Conservation (phyloP, 768 basidiomycete genomes). For the Dioszegia hungarica region DNA sequence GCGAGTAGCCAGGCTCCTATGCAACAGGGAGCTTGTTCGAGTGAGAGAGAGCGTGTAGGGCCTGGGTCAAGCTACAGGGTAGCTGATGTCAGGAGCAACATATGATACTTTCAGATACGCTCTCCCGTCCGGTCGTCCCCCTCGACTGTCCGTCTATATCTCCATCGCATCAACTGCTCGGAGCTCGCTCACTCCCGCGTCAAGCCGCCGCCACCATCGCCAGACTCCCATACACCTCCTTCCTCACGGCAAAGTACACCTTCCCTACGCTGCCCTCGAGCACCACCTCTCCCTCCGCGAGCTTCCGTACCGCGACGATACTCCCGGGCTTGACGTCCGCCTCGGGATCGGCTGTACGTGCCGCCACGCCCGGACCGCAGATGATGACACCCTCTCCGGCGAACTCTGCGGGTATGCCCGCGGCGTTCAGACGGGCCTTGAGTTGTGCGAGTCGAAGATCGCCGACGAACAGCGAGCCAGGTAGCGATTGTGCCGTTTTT, state of each 20-base stretch:
- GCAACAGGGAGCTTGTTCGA: no score
- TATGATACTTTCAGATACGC: no score
- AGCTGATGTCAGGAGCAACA: no score
- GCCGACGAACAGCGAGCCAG: slow-evolving; percentile 92
- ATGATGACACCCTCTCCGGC: slow-evolving; percentile 96
- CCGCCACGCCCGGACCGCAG: slow-evolving; percentile 56
- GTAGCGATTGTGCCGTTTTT: slow-evolving; percentile 51
- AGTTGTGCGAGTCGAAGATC: slow-evolving; percentile 88
- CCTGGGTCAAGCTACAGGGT: no score
- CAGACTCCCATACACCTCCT: slow-evolving; percentile 83
- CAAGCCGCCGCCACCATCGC: slow-evolving; percentile 64
- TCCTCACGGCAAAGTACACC: slow-evolving; percentile 81
- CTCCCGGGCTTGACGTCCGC: slow-evolving; percentile 24
- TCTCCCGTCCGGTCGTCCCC: no score
- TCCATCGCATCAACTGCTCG: no score
- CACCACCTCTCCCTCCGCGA: slow-evolving; percentile 75
- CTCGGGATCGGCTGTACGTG: slow-evolving; percentile 24
- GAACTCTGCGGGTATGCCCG: slow-evolving; percentile 80
- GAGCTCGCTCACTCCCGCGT: not conserved
- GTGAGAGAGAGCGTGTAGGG: no score
- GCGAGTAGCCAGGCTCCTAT: no score
- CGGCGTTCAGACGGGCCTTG: slow-evolving; percentile 68
- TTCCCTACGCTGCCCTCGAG: slow-evolving; percentile 83
- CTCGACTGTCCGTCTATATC: no score
- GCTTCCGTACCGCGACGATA: slow-evolving; percentile 78